Percentiles rank a stretch among this genome's conserved stretches.
phyloP scores from a whole-genome alignment of 2,329 filamentous ascomycete genomes.

The Tolypocladium tropicale region DNA sequence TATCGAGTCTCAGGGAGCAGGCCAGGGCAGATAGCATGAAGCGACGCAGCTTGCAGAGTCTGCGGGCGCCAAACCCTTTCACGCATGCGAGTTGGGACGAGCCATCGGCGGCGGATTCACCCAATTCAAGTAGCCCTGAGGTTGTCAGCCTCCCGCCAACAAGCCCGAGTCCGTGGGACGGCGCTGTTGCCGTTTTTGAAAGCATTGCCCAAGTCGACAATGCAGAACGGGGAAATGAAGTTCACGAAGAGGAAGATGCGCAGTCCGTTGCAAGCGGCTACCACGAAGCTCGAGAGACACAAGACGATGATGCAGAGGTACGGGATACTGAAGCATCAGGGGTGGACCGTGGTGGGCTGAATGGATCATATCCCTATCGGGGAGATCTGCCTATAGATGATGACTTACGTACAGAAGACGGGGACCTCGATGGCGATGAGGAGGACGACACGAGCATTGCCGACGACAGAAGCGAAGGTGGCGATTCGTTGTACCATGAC shows the following conservation, averaged over 20 bases:
- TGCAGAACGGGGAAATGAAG: conserved; percentile 1
- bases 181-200: background rate
- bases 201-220: background rate
- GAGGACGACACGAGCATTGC: conserved; percentile 9
- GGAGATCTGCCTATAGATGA: background rate
- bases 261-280: background rate
- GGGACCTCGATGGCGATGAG: conserved; percentile 8
- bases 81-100: conserved; percentile 48
- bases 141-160: conserved; percentile 2
- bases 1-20: conserved; percentile 68
- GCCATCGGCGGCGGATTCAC: conserved; percentile 13
- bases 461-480: conserved; percentile 47
- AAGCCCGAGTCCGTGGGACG: background rate
- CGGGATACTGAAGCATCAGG: background rate
- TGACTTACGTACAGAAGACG: background rate
- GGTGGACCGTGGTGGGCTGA: background rate
- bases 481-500: conserved; percentile 54
- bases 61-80: conserved; percentile 69
- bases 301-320: background rate
- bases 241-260: conserved; percentile 3
- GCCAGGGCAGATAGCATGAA: conserved; percentile 70
- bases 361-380: background rate
- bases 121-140: conserved; percentile 8
- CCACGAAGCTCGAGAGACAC: conserved; percentile 1
- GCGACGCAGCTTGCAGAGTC: conserved; percentile 63